phyloP scores from a whole-genome alignment of 352 stramenopile genomes.

The Globisporangium apiculatum region DNA sequence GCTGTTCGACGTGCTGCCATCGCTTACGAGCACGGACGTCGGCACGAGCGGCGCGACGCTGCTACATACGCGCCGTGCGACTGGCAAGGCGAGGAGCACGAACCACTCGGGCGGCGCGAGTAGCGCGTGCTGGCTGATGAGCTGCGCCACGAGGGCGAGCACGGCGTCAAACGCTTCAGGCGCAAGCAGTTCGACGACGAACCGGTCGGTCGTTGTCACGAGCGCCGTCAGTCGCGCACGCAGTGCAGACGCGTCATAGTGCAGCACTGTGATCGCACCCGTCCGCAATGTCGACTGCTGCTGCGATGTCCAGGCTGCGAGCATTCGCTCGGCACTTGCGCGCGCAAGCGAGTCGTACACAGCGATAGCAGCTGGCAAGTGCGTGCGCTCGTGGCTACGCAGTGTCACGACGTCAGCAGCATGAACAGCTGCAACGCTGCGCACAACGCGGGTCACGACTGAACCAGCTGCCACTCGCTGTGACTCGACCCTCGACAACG shows the following conservation, averaged over 20 bases:
- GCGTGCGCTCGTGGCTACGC: not conserved
- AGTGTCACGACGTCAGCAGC: constrained; percentile 3
- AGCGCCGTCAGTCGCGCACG: constrained; percentile 10
- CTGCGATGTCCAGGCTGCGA: constrained; percentile 5
- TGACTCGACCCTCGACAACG: no score
- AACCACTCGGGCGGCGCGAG: constrained; percentile 46
- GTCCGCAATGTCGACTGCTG: not conserved
- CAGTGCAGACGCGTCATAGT: constrained; percentile 10
- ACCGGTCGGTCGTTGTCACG: constrained; percentile 27
- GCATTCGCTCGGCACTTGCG: not conserved
- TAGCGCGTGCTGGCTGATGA: constrained; percentile 48
- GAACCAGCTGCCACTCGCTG: no score
- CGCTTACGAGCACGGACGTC: constrained; percentile 7
- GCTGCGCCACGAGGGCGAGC: constrained; percentile 30
- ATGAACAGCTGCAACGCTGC: not conserved
- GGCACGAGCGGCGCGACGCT: constrained; percentile 22
- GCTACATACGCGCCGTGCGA: constrained; percentile 27
- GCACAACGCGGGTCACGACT: no score
- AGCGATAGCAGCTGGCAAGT: constrained; percentile 6
- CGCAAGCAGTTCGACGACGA: constrained; percentile 34
- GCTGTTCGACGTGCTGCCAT: not conserved
- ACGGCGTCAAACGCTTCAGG: constrained; percentile 21
- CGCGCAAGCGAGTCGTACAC: constrained; percentile 8
- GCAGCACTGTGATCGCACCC: constrained; percentile 2
- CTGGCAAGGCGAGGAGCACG: constrained; percentile 21